phyloP scores from a whole-genome alignment of 345 rosid genomes.

The Fremontodendron californicum region DNA sequence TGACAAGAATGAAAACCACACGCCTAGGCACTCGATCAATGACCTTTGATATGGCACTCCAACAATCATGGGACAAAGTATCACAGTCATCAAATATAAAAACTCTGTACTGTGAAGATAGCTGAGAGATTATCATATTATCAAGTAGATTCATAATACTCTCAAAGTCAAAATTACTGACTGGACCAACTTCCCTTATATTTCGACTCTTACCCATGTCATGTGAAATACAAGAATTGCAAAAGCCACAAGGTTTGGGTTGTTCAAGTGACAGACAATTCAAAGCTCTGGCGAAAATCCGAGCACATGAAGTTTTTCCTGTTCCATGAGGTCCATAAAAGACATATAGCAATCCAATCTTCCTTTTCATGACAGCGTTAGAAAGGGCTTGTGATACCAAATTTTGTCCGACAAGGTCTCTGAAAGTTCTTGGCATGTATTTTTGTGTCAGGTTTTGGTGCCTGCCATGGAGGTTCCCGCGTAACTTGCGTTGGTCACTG shows the following conservation, averaged over 20 bases:
- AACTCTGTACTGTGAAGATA: slow-evolving; percentile 54
- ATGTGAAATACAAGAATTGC: slow-evolving; percentile 72
- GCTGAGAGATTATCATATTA: slow-evolving; percentile 46
- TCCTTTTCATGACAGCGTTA: slow-evolving; percentile 66
- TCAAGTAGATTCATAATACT: slow-evolving; percentile 63
- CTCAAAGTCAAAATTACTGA: slow-evolving; percentile 67
- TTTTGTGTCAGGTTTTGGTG: slow-evolving; percentile 86
- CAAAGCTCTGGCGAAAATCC: slow-evolving; percentile 81
- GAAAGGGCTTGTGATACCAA: slow-evolving; percentile 85
- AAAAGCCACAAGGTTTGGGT: slow-evolving; percentile 75
- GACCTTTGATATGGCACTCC: slow-evolving; percentile 76
- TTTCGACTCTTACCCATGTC: slow-evolving; percentile 66
- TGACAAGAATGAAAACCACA: slow-evolving; percentile 73
- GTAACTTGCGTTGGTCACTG: slow-evolving; percentile 34
- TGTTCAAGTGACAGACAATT: slow-evolving; percentile 75
- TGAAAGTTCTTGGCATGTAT: slow-evolving; percentile 70
- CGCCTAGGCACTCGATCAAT: slow-evolving; percentile 74
- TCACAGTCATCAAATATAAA: slow-evolving; percentile 84
- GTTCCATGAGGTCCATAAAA: slow-evolving; percentile 98
- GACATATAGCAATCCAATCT: slow-evolving; percentile 82
- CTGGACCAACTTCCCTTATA: slow-evolving; percentile 75
- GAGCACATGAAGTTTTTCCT: slow-evolving; percentile 90
- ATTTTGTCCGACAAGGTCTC: slow-evolving; percentile 83
- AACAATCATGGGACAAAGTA: slow-evolving; percentile 65
- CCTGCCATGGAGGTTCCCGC: slow-evolving; percentile 33